Evolutionary conservation across 495 filamentous ascomycete species (phyloP), one percentile per base, ranked within the genome.

Genomic region (Neurospora terricola): DNA sequence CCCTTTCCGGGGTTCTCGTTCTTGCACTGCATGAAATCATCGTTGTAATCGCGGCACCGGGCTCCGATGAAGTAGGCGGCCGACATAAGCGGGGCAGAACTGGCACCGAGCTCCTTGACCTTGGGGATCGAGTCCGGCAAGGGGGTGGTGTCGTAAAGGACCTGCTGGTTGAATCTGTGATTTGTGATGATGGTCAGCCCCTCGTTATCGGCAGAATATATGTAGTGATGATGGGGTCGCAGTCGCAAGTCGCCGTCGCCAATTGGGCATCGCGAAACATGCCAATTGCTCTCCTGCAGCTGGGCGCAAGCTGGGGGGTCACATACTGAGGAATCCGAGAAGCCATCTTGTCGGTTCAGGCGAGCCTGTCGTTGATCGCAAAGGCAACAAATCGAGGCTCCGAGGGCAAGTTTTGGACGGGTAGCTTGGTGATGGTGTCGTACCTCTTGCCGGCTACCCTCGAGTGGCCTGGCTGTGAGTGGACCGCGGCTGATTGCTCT

Each of bases 11-110:
- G 87, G 78, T 86, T 88, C 86, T 97, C 93, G 70, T 88, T 91
- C 90, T 98, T 99, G 90, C 96, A 99, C 84, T 96, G 90, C 94
- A 99, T 98, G 83, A 90, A 99, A 84, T 99, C 96, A 85, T 99
- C 96, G 83, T 98, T 99, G 86, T 93, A 99, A 69, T 92, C 86
- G 79, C 88, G 90, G 89, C 96, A 99, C 77, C 94, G 90, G 74
- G 93, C 94, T 69, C 96, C 96, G 81, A 99, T 99, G 80, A 98
- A 98, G 87, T 90, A 99, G n/a, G 93, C 89, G 21, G 96, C 96
- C 74, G 92, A 95, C 40, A 94, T 83, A 34, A 99, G 87, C 45
- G 96, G 96, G 21, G 95, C 96, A 59, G 94, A 97, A 74, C 90
- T 96, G 69, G 93, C 87, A 71, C 96, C 96, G 77, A 98, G 88